These are phyloP conservation scores for Phaeophleospora eucalypticola DNA, from an alignment of 2,329 filamentous ascomycete species.

Conservation along the genomic window DNA sequence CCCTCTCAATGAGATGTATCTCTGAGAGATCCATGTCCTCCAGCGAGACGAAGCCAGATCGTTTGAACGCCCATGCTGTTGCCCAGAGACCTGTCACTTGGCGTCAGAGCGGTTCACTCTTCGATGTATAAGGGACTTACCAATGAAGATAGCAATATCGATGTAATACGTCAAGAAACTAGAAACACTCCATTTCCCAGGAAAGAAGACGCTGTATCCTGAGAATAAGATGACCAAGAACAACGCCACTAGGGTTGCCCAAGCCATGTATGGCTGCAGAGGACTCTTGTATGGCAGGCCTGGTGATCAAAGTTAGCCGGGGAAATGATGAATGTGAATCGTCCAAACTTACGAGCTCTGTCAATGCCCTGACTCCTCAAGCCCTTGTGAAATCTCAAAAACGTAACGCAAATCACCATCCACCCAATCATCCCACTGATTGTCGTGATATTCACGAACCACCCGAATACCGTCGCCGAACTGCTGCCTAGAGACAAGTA, in stretches of 20 bases:
- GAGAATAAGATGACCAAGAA: slow-evolving; percentile 65
- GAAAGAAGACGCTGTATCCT: slow-evolving; percentile 55
- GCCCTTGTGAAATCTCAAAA: slow-evolving; percentile 15
- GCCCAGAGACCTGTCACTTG: slow-evolving; percentile 15
- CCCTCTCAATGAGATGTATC: slow-evolving; percentile 14
- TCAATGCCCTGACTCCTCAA: slow-evolving; percentile 10
- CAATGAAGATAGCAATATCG: slow-evolving; percentile 17
- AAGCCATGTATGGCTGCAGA: slow-evolving; percentile 52
- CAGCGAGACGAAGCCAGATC: slow-evolving; percentile 4
- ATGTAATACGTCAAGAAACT: slow-evolving; percentile 18
- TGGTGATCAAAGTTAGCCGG: background rate
- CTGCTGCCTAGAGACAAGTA: slow-evolving; percentile 16
- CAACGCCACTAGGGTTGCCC: slow-evolving; percentile 52
- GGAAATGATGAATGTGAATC: background rate
- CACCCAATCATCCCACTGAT: slow-evolving; percentile 17
- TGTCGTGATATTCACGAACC: slow-evolving; percentile 20
- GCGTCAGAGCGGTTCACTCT: too few species aligned
- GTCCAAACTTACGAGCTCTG: slow-evolving; percentile 8
- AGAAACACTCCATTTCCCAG: slow-evolving; percentile 33
- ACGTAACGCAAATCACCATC: slow-evolving; percentile 17
- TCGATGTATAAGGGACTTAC: too few species aligned
- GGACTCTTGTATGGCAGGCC: slow-evolving; percentile 39
- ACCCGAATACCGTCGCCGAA: slow-evolving; percentile 15
- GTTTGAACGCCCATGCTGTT: slow-evolving; percentile 1
- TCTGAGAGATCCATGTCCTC: slow-evolving; percentile 13